These are phyloP conservation scores for Kazachstania martiniae DNA, from an alignment of 805 yeast genomes.

Conservation along the genomic window DNA sequence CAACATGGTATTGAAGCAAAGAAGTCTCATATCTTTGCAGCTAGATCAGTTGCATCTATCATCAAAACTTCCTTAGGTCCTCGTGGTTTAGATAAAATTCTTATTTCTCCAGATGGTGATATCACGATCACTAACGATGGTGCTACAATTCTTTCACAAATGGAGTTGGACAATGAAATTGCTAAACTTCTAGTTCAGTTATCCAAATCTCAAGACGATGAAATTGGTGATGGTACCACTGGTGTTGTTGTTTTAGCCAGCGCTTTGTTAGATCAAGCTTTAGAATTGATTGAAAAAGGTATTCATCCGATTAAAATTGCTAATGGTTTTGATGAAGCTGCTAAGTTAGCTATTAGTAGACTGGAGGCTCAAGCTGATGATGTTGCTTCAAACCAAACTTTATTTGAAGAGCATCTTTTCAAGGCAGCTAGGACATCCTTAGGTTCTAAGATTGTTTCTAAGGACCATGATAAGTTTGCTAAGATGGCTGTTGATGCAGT, in stretches of 20 bases:
- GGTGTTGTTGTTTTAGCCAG: conserved; percentile 97
- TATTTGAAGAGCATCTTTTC: conserved; percentile 43
- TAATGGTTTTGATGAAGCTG: conserved; percentile 94
- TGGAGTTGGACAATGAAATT: conserved; percentile 92
- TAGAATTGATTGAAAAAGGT: conserved; percentile 89
- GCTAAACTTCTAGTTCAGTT: conserved; percentile 92
- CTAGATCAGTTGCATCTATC: conserved; percentile 86
- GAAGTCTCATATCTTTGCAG: conserved; percentile 85
- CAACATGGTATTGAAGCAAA: conserved; percentile 71
- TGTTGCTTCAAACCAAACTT: conserved; percentile 22
- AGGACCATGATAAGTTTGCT: conserved; percentile 87
- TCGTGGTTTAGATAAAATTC: conserved; percentile 93
- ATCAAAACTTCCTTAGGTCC: conserved; percentile 93
- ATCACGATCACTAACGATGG: conserved; percentile 98
- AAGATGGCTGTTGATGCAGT: conserved; percentile 97
- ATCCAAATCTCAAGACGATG: conserved; percentile 93
- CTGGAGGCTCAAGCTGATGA: conserved; percentile 69
- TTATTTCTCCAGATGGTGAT: conserved; percentile 93
- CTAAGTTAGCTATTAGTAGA: conserved; percentile 74
- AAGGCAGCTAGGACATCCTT: conserved; percentile 91
- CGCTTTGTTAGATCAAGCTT: conserved; percentile 87
- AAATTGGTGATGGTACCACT: conserved; percentile 98
- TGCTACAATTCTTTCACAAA: conserved; percentile 89
- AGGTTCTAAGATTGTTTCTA: conserved; percentile 92
- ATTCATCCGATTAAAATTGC: conserved; percentile 96